Conservation (phyloP, 2,329 filamentous ascomycete genomes). For the Reticulascus tulasneorum region DNA sequence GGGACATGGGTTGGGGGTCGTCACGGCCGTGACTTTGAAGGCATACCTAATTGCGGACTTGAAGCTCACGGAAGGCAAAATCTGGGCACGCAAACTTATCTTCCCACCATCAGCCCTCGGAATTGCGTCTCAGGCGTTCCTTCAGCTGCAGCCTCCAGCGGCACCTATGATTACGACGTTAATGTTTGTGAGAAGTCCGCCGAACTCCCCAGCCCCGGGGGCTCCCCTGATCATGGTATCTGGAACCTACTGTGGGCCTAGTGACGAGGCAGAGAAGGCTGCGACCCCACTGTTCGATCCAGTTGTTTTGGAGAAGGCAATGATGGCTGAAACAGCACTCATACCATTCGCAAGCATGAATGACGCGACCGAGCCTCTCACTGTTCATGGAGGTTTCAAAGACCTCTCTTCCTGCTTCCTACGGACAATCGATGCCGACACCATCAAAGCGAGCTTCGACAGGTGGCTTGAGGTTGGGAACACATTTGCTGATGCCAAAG, state of each 20-base stretch:
- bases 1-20: constrained; percentile 28
- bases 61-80: constrained; percentile 20
- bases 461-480: constrained; percentile 20
- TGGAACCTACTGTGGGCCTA: constrained; percentile 19
- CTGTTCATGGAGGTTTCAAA: constrained; percentile 26
- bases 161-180: constrained; percentile 16
- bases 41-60: constrained; percentile 20
- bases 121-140: constrained; percentile 17
- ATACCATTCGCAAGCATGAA: constrained; percentile 19
- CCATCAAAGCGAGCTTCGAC: constrained; percentile 18
- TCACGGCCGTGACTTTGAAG: constrained; percentile 23
- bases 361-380: constrained; percentile 15
- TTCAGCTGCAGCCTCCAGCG: constrained; percentile 13
- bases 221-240: constrained; percentile 23
- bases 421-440: constrained; percentile 3
- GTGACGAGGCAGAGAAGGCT: constrained; percentile 18
- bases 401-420: constrained; percentile 19
- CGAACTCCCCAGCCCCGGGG: constrained; percentile 22
- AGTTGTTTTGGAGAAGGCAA: constrained; percentile 13
- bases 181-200: constrained; percentile 23
- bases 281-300: constrained; percentile 14
- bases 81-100: constrained; percentile 27
- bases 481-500: constrained; percentile 13
- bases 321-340: constrained; percentile 18
- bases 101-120: constrained; percentile 21